A percentile compares a stretch with the other conserved stretches of the same genome.
Evolutionary conservation across 345 rosid species (phyloP).

Genomic region (Salix exigua): DNA sequence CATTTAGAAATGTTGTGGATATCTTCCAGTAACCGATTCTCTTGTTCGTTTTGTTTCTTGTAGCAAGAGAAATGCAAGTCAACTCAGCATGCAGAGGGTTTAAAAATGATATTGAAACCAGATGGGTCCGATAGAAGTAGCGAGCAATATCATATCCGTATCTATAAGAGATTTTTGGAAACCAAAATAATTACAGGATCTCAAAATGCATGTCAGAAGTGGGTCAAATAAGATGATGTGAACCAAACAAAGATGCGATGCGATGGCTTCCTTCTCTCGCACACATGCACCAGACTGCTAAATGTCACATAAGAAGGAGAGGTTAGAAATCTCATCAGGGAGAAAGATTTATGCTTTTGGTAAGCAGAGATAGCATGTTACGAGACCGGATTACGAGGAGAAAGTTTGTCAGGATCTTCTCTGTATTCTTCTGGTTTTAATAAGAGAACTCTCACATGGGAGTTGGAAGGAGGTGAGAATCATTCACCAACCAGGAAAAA

Average conservation of each 20-base stretch:
- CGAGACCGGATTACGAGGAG: constrained; percentile 11
- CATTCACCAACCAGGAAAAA: constrained; percentile 24
- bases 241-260: constrained; percentile 17
- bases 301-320: background rate
- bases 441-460: constrained; percentile 23
- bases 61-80: too few relatives aligned
- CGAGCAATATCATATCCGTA: background rate
- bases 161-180: background rate
- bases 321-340: background rate
- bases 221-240: background rate
- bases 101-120: background rate
- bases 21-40: too few relatives aligned
- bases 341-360: background rate
- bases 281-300: background rate
- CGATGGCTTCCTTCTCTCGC: background rate
- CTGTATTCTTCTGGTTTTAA: constrained; percentile 13
- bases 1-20: too few relatives aligned
- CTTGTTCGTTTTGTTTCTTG: too few relatives aligned
- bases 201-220: background rate
- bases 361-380: constrained; percentile 13
- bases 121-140: background rate
- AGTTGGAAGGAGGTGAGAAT: constrained; percentile 15
- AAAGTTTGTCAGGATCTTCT: background rate
- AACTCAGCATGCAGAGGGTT: background rate
- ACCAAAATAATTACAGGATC: background rate